Base-by-base conservation (phyloP, 768 basidiomycete species). In the Hericium coralloides region DNA sequence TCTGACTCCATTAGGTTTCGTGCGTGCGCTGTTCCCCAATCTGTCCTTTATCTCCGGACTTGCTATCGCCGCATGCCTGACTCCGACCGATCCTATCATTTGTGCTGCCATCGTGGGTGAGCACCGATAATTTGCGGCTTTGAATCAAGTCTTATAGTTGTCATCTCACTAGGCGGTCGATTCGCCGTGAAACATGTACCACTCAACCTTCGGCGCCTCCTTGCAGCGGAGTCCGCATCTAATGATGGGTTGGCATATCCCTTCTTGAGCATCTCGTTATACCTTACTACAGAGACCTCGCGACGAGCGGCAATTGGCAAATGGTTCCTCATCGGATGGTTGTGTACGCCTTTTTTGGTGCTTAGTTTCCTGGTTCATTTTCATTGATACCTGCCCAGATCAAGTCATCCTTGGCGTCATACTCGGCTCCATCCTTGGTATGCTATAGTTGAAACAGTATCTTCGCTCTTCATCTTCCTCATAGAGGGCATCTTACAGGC, bases 201-300 rank as follows among this genome's bases (percentile, higher is more conserved):
- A 4, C 60, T 72, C 4, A 85, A 91, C 53, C 76, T 98, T 23
- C 83, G 95, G 25, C 86, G 83, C 20, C 77, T 97, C 45, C 74
- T 97, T 6, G 81, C 89, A 0, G 92, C 91, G 0, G 95, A 98
- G 70, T 91, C 89, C 7, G 97, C 95, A 0, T 86, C 91, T 7
- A 99, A 99, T 69, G 97, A 98, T 63, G 97, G 97, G 1, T 79
- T 98, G 15, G 93, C 95, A 1, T 97, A 95, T 68, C 94, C 94
- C 0, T 98, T 98, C 69, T 76, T 98, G 55, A 80, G 82, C 22
- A 77, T 98, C 52, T 83, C 95, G 2, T 76, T 98, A 10, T 98
- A 95, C 68, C 76, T 98, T 47, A 85, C 85, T 10, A 62, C 93
- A 4, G 91, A 95, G 60, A 65, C 77, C 0, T 79, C 84, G 3